Conservation (phyloP, 495 filamentous ascomycete species). For the Talaromyces ruber region DNA sequence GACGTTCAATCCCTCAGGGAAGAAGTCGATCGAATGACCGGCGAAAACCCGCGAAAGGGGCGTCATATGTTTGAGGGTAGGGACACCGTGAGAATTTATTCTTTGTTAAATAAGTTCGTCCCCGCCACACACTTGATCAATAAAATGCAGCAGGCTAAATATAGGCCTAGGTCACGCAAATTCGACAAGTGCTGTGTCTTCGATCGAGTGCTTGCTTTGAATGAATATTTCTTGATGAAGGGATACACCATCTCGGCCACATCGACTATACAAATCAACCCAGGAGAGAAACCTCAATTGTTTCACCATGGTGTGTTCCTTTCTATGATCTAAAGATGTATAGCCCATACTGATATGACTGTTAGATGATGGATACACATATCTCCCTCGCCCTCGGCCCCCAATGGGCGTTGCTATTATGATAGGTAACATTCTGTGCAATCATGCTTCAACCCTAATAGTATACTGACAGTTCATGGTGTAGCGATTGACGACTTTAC, state of each 20-base stretch:
- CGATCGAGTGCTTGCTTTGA: slow-evolving; percentile 2
- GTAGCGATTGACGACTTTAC: slow-evolving; percentile 13
- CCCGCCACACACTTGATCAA: background rate
- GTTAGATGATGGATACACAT: slow-evolving; percentile 3
- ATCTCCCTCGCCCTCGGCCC: background rate
- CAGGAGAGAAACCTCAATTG: slow-evolving; percentile 9
- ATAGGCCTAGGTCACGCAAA: background rate
- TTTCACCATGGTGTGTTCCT: slow-evolving; percentile 8
- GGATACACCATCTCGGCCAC: background rate
- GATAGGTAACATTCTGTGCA: background rate
- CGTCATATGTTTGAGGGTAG: slow-evolving; percentile 1
- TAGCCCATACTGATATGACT: background rate
- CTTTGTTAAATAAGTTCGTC: slow-evolving; percentile 1
- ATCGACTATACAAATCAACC: slow-evolving; percentile 10
- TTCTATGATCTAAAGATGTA: background rate
- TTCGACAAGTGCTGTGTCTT: slow-evolving; percentile 4
- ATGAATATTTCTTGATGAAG: slow-evolving; percentile 1
- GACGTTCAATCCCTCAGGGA: background rate
- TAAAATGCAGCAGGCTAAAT: background rate
- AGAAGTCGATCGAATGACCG: background rate
- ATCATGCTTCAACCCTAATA: background rate
- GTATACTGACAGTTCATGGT: background rate
- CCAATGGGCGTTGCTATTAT: slow-evolving; percentile 4
- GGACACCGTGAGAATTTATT: background rate
- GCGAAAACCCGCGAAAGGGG: background rate